Evolutionary conservation across 306 rosid genomes (phyloP).

Genomic region (Cucumis melo): DNA sequence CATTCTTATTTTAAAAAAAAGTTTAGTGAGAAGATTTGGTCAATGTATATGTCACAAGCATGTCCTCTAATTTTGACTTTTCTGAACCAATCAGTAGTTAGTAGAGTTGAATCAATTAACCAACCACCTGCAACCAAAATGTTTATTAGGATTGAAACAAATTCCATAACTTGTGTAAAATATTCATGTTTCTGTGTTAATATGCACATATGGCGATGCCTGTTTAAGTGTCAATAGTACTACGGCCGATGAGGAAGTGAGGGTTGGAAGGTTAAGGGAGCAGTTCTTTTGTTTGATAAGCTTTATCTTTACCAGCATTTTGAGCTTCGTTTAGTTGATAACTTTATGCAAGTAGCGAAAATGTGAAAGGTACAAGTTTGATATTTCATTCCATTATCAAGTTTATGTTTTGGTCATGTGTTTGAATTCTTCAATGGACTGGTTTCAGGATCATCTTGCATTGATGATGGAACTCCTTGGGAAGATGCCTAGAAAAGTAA

Average conservation of each 20-base stretch:
- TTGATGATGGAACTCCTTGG: constrained; percentile 97
- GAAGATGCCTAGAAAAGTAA: constrained; percentile 83
- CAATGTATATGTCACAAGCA: neutral
- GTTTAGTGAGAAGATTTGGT: neutral
- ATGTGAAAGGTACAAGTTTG: neutral
- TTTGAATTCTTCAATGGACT: constrained; percentile 10
- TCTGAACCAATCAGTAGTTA: neutral
- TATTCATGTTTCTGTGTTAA: neutral
- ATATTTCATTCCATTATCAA: neutral
- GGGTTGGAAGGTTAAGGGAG: constrained; percentile 6
- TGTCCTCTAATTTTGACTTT: neutral
- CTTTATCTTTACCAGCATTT: neutral
- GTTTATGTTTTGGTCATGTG: neutral
- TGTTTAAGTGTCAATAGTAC: neutral
- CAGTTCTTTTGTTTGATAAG: constrained; percentile 12
- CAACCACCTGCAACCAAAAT: neutral
- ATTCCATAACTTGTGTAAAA: neutral
- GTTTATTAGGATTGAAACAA: too few species aligned
- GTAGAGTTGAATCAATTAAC: neutral
- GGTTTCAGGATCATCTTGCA: constrained; percentile 92
- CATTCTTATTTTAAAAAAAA: neutral
- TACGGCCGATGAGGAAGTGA: neutral
- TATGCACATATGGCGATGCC: neutral
- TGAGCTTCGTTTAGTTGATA: neutral
- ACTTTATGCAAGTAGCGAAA: neutral